Evolutionary conservation across 345 rosid species (phyloP).

Genomic region (Dipteronia sinensis): DNA sequence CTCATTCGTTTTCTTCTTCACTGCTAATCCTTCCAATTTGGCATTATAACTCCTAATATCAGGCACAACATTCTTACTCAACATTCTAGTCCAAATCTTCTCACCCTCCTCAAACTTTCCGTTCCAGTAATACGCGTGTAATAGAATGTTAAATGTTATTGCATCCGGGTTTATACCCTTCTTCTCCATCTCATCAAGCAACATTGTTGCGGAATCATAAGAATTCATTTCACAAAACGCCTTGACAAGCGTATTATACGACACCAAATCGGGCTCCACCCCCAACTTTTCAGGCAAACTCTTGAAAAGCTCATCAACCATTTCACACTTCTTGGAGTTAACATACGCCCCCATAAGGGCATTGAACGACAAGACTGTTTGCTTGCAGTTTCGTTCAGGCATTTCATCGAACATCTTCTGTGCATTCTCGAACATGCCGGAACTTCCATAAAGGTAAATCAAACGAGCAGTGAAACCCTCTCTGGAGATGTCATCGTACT

Average conservation of each 20-base stretch:
- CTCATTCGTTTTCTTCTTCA: constrained; percentile 40
- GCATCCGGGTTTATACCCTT: constrained; percentile 49
- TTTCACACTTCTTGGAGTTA: constrained; percentile 50
- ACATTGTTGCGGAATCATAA: constrained; percentile 39
- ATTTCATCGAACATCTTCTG: constrained; percentile 80
- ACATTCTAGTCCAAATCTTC: constrained; percentile 57
- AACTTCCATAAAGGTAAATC: constrained; percentile 49
- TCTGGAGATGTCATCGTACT: constrained; percentile 52
- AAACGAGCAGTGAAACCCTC: constrained; percentile 62
- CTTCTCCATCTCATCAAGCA: constrained; percentile 62
- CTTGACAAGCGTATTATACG: constrained; percentile 59
- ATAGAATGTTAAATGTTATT: constrained; percentile 59
- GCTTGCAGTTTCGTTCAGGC: constrained; percentile 52
- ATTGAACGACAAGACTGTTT: constrained; percentile 66
- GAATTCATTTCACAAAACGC: constrained; percentile 57
- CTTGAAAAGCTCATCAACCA: constrained; percentile 39
- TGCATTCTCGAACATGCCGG: constrained; percentile 67
- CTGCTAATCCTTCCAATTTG: constrained; percentile 51
- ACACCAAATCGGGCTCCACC: constrained; percentile 49
- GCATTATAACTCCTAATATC: constrained; percentile 62
- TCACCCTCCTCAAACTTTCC: constrained; percentile 58
- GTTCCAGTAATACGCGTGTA: constrained; percentile 45
- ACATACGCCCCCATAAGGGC: constrained; percentile 60
- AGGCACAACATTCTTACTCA: constrained; percentile 42
- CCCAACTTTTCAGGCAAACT: constrained; percentile 51